Conservation (phyloP, 2,329 filamentous ascomycete genomes). For the Trichoderma sp. region DNA sequence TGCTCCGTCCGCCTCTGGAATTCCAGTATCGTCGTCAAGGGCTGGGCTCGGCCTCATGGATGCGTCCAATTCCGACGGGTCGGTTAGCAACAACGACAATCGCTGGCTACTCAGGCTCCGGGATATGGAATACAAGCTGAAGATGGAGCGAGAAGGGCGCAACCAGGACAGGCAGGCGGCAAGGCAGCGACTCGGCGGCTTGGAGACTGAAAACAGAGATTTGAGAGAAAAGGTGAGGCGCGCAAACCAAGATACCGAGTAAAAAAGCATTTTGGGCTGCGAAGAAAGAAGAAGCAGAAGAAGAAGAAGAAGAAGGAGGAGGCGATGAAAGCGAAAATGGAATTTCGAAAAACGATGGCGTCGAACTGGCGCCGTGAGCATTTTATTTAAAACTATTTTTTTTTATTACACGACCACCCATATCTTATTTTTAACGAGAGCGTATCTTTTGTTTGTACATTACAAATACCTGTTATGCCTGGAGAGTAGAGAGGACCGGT, state of each 20-base stretch:
- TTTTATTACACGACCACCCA: neutral
- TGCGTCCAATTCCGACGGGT: conserved; percentile 2
- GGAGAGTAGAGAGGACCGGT: conserved; percentile 12
- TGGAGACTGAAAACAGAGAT: conserved; percentile 71
- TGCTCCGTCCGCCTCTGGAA: conserved; percentile 30
- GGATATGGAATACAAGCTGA: conserved; percentile 84
- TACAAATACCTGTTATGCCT: conserved; percentile 15
- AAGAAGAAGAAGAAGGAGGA: neutral
- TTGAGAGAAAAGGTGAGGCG: conserved; percentile 60
- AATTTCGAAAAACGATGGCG: neutral
- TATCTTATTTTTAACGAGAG: conserved; percentile 17
- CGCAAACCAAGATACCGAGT: conserved; percentile 29
- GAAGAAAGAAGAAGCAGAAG: neutral
- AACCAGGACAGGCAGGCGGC: conserved; percentile 82
- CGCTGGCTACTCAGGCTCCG: conserved; percentile 82
- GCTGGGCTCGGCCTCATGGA: conserved; percentile 19
- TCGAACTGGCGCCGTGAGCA: neutral
- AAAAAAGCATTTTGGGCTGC: neutral
- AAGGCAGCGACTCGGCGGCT: conserved; percentile 72
- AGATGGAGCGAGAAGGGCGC: conserved; percentile 83
- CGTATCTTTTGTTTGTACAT: conserved; percentile 21
- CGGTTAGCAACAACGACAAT: conserved; percentile 51
- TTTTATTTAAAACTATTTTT: neutral
- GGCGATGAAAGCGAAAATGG: neutral
- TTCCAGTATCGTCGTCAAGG: conserved; percentile 25